Conservation (phyloP, 495 filamentous ascomycete species). For the Talaromyces wortmannii region DNA sequence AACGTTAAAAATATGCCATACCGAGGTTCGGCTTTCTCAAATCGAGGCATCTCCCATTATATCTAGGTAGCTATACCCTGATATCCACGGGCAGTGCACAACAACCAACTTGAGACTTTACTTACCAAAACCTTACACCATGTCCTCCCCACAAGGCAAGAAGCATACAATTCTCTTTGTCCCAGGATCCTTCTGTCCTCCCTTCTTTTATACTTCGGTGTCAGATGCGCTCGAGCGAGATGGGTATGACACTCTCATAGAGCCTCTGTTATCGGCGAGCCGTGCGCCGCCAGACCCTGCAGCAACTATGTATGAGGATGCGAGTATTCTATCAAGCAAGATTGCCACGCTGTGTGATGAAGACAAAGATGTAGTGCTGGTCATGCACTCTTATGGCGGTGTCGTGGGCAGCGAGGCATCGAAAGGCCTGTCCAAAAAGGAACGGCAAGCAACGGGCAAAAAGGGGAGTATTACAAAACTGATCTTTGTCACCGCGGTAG, state of each 20-base stretch:
- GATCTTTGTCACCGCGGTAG: conserved; percentile 32
- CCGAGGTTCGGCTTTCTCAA: not conserved
- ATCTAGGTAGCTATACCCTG: not conserved
- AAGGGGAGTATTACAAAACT: conserved; percentile 30
- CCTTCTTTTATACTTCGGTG: conserved; percentile 9
- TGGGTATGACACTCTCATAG: not conserved
- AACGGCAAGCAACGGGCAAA: conserved; percentile 27
- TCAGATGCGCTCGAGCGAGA: conserved; percentile 25
- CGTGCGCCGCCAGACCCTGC: conserved; percentile 35
- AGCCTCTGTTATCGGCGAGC: conserved; percentile 20
- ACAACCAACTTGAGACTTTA: not conserved
- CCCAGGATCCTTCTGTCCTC: conserved; percentile 37
- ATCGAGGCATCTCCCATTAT: not conserved
- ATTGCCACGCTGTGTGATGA: conserved; percentile 18
- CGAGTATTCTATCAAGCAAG: conserved; percentile 13
- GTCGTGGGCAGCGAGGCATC: conserved; percentile 28
- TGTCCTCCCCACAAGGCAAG: conserved; percentile 5
- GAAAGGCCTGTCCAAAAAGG: conserved; percentile 26
- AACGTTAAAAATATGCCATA: not conserved
- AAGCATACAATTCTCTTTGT: conserved; percentile 39
- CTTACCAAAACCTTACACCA: not conserved
- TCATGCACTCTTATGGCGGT: conserved; percentile 33
- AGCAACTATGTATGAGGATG: conserved; percentile 28
- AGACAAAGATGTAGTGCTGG: conserved; percentile 25
- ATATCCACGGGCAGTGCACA: not conserved